Conservation (phyloP, 2,329 filamentous ascomycete genomes). For the Pseudogymnoascus sp. region DNA sequence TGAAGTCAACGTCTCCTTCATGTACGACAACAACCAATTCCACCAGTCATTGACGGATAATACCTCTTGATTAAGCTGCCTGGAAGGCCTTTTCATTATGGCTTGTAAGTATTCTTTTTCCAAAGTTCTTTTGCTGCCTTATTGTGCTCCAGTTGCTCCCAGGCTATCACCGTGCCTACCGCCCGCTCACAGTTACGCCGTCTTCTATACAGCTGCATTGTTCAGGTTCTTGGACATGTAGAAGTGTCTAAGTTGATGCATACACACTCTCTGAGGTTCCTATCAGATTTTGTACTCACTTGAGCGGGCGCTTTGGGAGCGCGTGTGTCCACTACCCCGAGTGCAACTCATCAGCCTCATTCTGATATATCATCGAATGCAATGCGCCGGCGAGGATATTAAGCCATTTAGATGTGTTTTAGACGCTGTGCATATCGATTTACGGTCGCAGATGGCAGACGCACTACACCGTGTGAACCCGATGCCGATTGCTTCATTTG, state of each 20-base stretch:
- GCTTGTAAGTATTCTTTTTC: constrained; percentile 32
- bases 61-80: constrained; percentile 16
- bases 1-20: constrained; percentile 8
- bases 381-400: constrained; percentile 9
- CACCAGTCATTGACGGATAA: constrained; percentile 12
- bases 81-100: constrained; percentile 28
- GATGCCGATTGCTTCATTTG: background rate
- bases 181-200: constrained; percentile 17
- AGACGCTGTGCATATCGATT: background rate
- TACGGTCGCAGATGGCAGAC: background rate
- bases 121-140: constrained; percentile 13
- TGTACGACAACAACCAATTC: constrained; percentile 6
- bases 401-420: background rate
- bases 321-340: background rate
- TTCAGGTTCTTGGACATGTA: background rate
- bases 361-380: constrained; percentile 6
- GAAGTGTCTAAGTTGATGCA: background rate
- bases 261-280: background rate
- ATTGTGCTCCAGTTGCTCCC: constrained; percentile 14
- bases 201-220: background rate
- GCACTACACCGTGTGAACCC: background rate
- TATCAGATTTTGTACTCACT: background rate
- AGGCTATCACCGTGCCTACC: constrained; percentile 20
- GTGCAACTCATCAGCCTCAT: constrained; percentile 9
- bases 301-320: background rate